phyloP scores from a whole-genome alignment of 768 basidiomycete species.

The Trametes meyenii region DNA sequence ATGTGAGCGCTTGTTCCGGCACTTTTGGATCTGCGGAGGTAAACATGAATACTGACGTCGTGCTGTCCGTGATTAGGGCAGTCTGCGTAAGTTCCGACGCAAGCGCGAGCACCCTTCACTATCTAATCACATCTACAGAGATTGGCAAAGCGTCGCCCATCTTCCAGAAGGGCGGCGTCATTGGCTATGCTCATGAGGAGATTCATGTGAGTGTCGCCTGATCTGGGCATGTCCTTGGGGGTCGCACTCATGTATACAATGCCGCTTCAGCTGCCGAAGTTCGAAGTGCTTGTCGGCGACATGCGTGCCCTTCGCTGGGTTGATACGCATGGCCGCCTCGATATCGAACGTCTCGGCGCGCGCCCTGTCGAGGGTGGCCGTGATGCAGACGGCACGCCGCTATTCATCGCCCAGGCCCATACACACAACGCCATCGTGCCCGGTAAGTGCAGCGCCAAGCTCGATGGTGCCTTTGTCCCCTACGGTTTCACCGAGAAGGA shows the following conservation, averaged over 20 bases:
- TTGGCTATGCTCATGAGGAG: constrained; percentile 64
- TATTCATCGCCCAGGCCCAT: constrained; percentile 64
- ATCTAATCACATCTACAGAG: constrained; percentile 43
- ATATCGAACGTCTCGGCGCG: constrained; percentile 45
- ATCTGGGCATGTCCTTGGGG: not conserved
- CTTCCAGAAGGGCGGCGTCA: constrained; percentile 63
- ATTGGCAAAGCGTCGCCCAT: constrained; percentile 64
- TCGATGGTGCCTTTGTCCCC: constrained; percentile 59
- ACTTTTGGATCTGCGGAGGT: not conserved
- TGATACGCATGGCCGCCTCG: constrained; percentile 46
- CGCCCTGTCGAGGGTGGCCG: constrained; percentile 69
- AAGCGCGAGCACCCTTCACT: constrained; percentile 12
- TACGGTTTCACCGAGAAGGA: constrained; percentile 54
- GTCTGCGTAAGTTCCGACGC: constrained; percentile 47
- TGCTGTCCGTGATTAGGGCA: constrained; percentile 42
- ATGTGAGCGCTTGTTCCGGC: constrained; percentile 44
- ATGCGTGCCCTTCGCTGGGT: constrained; percentile 62
- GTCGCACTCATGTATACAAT: not conserved
- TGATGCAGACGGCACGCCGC: constrained; percentile 59
- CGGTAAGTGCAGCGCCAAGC: constrained; percentile 62
- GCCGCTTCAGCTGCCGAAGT: constrained; percentile 52
- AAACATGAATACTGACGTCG: not conserved
- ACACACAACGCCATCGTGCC: constrained; percentile 56
- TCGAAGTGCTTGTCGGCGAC: constrained; percentile 74
- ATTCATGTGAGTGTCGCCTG: constrained; percentile 48